These are phyloP conservation scores for Azolla pinnata DNA, from an alignment of 75 land plant genomes.

Conservation along the genomic window DNA sequence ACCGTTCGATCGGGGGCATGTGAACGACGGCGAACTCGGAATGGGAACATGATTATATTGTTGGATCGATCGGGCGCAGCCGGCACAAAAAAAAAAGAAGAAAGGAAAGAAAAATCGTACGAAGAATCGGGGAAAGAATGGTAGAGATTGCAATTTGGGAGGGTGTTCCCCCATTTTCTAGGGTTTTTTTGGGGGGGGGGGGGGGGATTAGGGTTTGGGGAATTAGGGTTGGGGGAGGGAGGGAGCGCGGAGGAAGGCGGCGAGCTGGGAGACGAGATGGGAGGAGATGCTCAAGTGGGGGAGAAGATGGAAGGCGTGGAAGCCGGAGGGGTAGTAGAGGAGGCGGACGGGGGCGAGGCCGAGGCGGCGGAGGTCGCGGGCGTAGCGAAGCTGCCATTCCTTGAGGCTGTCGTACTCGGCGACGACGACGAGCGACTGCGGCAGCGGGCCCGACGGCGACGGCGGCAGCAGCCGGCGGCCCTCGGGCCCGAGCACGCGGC, in stretches of 20 bases:
- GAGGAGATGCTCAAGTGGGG: constrained; percentile 12
- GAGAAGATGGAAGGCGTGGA: constrained; percentile 50
- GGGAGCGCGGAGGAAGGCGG: constrained; percentile 13
- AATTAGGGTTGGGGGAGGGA: neutral
- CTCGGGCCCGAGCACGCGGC: constrained; percentile 41
- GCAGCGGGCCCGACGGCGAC: constrained; percentile 22
- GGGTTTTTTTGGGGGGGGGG: no score
- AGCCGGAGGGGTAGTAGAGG: constrained; percentile 29
- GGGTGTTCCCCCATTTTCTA: no score
- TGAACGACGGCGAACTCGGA: no score
- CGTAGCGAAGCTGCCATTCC: constrained; percentile 70
- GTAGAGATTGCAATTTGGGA: no score
- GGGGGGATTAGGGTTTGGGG: no score
- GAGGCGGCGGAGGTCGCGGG: constrained; percentile 19
- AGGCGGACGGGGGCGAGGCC: constrained; percentile 26
- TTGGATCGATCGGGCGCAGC: no score
- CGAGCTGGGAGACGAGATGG: constrained; percentile 13
- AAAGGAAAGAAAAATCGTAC: no score
- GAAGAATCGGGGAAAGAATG: no score
- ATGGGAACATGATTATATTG: no score
- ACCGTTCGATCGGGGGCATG: no score
- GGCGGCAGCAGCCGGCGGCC: constrained; percentile 36
- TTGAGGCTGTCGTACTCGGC: constrained; percentile 52
- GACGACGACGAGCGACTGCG: constrained; percentile 46
- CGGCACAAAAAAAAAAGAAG: no score